Conservation (phyloP, 2,329 filamentous ascomycete species). For the Colletotrichum cuscutae region DNA sequence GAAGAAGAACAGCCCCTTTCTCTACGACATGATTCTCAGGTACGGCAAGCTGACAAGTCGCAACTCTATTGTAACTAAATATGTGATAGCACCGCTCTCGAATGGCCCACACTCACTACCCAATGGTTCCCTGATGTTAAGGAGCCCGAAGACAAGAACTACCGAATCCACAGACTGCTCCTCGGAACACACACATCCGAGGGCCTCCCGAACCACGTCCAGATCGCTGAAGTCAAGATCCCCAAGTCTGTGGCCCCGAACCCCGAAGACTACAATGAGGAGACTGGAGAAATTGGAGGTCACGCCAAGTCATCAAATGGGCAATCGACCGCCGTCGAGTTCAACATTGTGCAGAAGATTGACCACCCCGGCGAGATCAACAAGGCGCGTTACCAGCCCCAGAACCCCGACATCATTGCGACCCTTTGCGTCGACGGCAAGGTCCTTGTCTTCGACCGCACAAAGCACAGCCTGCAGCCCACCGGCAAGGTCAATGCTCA, state of each 20-base stretch:
- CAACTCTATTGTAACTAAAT: conserved; percentile 6
- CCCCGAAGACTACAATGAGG: conserved; percentile 88
- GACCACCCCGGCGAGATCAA: conserved; percentile 97
- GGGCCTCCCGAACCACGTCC: conserved; percentile 87
- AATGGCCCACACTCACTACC: conserved; percentile 96
- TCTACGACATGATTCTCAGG: conserved; percentile 97
- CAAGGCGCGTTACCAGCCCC: conserved; percentile 97
- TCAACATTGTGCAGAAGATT: conserved; percentile 94
- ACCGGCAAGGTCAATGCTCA: conserved; percentile 81
- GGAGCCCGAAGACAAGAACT: conserved; percentile 86
- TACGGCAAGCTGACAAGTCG: conserved; percentile 43
- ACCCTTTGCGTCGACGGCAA: conserved; percentile 89
- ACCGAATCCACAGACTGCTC: conserved; percentile 86
- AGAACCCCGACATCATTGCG: conserved; percentile 96
- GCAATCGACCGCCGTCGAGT: conserved; percentile 80
- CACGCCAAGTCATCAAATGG: conserved; percentile 74
- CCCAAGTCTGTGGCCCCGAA: conserved; percentile 82
- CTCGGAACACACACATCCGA: conserved; percentile 95
- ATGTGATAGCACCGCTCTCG: conserved; percentile 78
- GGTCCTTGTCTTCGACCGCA: conserved; percentile 94
- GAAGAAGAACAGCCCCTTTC: conserved; percentile 99
- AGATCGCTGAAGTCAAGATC: conserved; percentile 94
- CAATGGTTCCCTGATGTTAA: conserved; percentile 99
- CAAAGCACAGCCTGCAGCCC: conserved; percentile 87
- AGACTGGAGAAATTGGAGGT: conserved; percentile 91